phyloP scores from a whole-genome alignment of 2,329 filamentous ascomycete genomes.

The Talaromyces sp. region DNA sequence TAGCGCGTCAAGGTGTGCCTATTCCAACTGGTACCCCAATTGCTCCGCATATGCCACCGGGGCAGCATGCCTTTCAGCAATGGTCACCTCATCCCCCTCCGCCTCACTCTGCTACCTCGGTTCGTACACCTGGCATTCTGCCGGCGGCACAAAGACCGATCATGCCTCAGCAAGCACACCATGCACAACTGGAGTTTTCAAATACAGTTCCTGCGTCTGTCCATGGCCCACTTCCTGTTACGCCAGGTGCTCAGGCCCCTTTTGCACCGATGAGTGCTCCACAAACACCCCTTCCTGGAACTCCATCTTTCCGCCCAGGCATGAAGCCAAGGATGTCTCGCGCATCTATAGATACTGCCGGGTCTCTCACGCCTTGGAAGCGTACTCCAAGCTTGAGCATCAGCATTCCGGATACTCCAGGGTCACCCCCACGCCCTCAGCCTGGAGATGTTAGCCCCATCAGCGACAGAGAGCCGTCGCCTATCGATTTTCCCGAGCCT shows the following conservation, averaged over 20 bases:
- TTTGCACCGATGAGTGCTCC: conserved; percentile 21
- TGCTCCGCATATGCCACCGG: conserved; percentile 18
- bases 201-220: conserved; percentile 15
- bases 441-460: conserved; percentile 44
- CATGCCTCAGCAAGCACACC: conserved; percentile 9
- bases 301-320: conserved; percentile 21
- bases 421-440: conserved; percentile 36
- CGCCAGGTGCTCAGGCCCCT: conserved; percentile 24
- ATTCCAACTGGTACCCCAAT: conserved; percentile 14
- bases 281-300: conserved; percentile 24
- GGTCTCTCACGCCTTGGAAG: conserved; percentile 42
- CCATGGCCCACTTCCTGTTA: conserved; percentile 22
- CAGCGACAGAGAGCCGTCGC: conserved; percentile 38
- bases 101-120: conserved; percentile 7
- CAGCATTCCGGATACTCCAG: conserved; percentile 27
- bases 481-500: conserved; percentile 25
- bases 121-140: conserved; percentile 17
- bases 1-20: conserved; percentile 15
- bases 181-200: conserved; percentile 16
- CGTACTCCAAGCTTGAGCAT: conserved; percentile 31
- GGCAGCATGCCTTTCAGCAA: conserved; percentile 33
- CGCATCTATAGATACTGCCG: conserved; percentile 35
- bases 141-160: conserved; percentile 3
- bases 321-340: conserved; percentile 25
- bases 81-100: conserved; percentile 28